A percentile compares a stretch with the other conserved stretches of the same genome.
phyloP scores from a whole-genome alignment of 192 early-diverging fungal genomes.

The Neocallimastix lanati region DNA sequence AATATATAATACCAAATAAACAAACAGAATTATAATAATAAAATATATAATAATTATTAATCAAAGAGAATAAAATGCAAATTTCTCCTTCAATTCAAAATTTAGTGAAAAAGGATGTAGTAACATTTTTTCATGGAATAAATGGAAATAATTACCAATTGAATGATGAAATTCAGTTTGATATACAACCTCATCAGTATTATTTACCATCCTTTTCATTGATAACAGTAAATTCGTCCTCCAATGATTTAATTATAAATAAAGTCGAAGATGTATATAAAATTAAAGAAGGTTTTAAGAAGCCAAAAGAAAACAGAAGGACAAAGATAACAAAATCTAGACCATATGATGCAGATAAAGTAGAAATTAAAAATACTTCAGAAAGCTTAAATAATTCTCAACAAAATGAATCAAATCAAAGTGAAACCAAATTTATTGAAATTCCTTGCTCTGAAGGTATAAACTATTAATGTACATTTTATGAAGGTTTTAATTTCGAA shows the following conservation, averaged over 20 bases:
- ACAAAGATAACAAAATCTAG: neutral
- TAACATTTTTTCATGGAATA: neutral
- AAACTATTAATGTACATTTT: too few relatives aligned
- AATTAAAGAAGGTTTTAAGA: neutral
- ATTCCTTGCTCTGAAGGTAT: neutral
- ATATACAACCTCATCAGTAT: neutral
- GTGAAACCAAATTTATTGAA: neutral
- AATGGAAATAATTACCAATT: neutral
- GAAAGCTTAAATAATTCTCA: neutral
- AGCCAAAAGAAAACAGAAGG: neutral
- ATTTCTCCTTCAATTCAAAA: neutral
- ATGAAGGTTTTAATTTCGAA: too few relatives aligned
- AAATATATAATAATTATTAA: too few relatives aligned
- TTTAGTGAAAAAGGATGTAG: neutral
- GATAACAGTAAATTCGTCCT: neutral
- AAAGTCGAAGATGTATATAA: neutral
- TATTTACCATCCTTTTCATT: neutral
- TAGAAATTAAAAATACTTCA: neutral
- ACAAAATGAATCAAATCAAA: neutral
- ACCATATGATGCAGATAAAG: neutral
- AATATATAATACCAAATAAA: too few relatives aligned
- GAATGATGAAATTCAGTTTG: neutral
- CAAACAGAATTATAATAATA: too few relatives aligned
- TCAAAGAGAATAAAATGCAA: too few relatives aligned
- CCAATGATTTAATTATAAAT: neutral